Conservation (phyloP, 2,329 filamentous ascomycete species). For the Fusarium nematophilum region DNA sequence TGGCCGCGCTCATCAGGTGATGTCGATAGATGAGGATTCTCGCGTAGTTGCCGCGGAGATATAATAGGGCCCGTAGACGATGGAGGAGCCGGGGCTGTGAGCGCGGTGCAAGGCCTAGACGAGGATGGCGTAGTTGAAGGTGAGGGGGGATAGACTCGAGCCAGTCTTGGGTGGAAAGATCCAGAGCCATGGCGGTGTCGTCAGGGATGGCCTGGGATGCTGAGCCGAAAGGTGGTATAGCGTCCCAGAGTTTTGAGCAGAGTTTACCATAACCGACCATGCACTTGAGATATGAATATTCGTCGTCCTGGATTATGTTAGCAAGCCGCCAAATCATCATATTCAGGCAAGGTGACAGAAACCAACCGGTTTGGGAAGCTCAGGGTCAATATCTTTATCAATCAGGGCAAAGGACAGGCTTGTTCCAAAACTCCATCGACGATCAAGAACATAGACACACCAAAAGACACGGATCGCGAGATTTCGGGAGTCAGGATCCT, state of each 20-base stretch:
- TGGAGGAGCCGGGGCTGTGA: conserved; percentile 52
- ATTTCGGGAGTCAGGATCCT: conserved; percentile 44
- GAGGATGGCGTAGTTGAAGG: conserved; percentile 51
- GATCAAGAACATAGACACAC: conserved; percentile 63
- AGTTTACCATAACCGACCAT: conserved; percentile 61
- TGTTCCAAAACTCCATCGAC: conserved; percentile 64
- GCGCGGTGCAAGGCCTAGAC: conserved; percentile 47
- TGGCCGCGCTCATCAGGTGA: conserved; percentile 52
- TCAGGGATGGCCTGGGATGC: conserved; percentile 49
- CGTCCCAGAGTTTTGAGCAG: conserved; percentile 59
- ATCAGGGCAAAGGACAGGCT: conserved; percentile 61
- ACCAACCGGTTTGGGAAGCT: conserved; percentile 56
- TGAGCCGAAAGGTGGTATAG: conserved; percentile 53
- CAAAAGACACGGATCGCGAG: conserved; percentile 58
- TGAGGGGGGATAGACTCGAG: conserved; percentile 57
- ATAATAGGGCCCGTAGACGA: conserved; percentile 55
- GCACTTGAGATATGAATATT: conserved; percentile 56
- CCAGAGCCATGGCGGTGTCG: conserved; percentile 54
- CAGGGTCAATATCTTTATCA: conserved; percentile 61
- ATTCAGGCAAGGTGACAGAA: not conserved
- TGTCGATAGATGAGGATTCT: conserved; percentile 58
- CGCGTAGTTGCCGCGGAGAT: conserved; percentile 58
- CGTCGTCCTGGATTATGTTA: conserved; percentile 39
- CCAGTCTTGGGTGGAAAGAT: conserved; percentile 58
- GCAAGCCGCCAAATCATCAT: no score